Base-by-base conservation (phyloP, 495 filamentous ascomycete species). In the Pyrenula aspistea region DNA sequence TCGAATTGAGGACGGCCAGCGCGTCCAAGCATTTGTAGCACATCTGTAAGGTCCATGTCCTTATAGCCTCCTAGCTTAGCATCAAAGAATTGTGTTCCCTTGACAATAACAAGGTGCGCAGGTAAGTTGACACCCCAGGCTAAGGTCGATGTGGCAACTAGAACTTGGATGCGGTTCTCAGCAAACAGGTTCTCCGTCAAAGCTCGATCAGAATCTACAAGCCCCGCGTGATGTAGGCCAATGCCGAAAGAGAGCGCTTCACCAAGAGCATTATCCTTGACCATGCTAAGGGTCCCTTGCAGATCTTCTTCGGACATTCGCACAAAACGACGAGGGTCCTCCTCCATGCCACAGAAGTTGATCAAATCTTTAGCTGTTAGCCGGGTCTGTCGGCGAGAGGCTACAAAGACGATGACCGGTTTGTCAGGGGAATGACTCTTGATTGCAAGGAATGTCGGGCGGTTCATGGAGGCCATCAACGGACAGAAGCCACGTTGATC, bases 61-160 rank as follows among this genome's bases (percentile, higher is more conserved):
- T 88, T 91, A 68, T 99, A 99, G 0, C 89, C 93, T 69, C 96
- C 94, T 24, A 89, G 92, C 65, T 99, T 97, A 3, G 92, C 92
- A 67, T 99, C 93, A 70, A 95, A 99, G 74, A 86, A 99, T 65
- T 99, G 93, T 1, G 93, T 99, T 52, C 93, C 93, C 65, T 99
- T 99, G 52, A 99, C 94, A 10, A 99, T 87, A 10, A 99, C 93
- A 2, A 99, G 77, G 74, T 99, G 93, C 0, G 93, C 93, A 0
- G 93, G 93, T 65, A 99, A 78, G 70, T 99, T 99, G 59, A 99
- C 94, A 70, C 93, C 93, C 93, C 93, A 99, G 4, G 93, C 93
- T 22, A 99, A 77, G 10, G 93, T 99, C 67, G 87, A 92, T 1
- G 93, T 99, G n/a, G 93, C 93, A 0, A 97, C 84, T 4, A 99